Evolutionary conservation across 2,329 filamentous ascomycete genomes (phyloP), one percentile per base, ranked within the genome.

Genomic region (Trichocomaceae sp.): DNA sequence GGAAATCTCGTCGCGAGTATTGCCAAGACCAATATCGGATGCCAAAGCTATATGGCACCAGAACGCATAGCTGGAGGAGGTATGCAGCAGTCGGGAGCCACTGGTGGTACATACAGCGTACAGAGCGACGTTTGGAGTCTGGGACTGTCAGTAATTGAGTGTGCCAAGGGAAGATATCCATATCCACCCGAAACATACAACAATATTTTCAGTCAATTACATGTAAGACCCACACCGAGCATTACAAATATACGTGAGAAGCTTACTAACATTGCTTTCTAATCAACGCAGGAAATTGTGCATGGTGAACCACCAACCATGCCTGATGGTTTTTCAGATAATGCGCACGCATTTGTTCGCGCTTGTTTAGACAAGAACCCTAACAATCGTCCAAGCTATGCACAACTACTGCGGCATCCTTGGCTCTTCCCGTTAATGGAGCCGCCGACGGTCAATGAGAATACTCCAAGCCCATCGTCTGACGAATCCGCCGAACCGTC

Each of bases 1-100:
- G 93, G 93, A 52, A 99, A 99, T 65, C 76, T 99, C 22, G 93
- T 99, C 20, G 92, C 93, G 22, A 96, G 90, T 75, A 97, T 97
- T 64, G 93, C 93, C 50, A 96, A 95, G 74, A 99, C 93, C 26
- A 99, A 99, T 69, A 99, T 99, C 65, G 93, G 93, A 39, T 99
- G 93, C 66, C 93, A 99, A 74, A 96, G 91, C 67, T 99, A 99
- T 75, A 99, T 99, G 93, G 93, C 93, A 0, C 93, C 93, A 0
- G 93, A 99, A 72, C 80, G 93, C 61, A 99, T 99, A 64, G 90
- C 90, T 8, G 90, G 89, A 48, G 90, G 91, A 55, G 87, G 87
- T 20, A 83, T 90, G 65, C 83, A 88, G 56, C 82, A 86, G 58
- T 79, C 83, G 3, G 86, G 86, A 23, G 78, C 84, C 17, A 82